Evolutionary conservation across 2,329 filamentous ascomycete species (phyloP).

Genomic region (Penicillium hordei): DNA sequence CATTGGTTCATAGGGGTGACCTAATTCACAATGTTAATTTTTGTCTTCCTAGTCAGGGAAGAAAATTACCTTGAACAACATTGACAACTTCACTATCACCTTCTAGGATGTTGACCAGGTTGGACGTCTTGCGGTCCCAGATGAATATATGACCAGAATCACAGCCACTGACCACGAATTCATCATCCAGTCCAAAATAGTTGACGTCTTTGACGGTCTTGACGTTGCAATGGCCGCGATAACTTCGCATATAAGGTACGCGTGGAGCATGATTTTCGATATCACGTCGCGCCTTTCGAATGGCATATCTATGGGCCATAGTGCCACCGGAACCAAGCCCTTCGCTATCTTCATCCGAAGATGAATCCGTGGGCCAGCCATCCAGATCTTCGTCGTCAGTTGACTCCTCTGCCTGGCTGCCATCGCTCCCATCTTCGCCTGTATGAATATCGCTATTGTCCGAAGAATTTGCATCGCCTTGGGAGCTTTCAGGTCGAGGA

Average conservation of each 20-base stretch:
- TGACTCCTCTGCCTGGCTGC: constrained; percentile 18
- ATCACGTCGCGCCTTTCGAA: constrained; percentile 49
- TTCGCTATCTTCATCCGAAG: constrained; percentile 22
- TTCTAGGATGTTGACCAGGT: constrained; percentile 64
- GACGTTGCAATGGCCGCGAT: constrained; percentile 65
- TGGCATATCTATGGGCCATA: constrained; percentile 51
- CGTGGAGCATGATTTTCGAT: constrained; percentile 59
- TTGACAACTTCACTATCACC: constrained; percentile 70
- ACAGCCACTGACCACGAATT: constrained; percentile 67
- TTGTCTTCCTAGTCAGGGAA: not conserved
- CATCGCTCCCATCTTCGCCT: not conserved
- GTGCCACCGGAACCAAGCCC: constrained; percentile 30
- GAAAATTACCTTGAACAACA: constrained; percentile 58
- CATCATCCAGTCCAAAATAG: constrained; percentile 65
- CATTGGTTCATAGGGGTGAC: constrained; percentile 66
- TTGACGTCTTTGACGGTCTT: constrained; percentile 70
- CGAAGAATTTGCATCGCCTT: not conserved
- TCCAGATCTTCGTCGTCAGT: constrained; percentile 10
- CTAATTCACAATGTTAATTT: constrained; percentile 34
- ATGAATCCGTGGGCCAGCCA: not conserved
- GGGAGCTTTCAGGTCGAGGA: not conserved
- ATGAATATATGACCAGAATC: constrained; percentile 69
- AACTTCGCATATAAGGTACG: constrained; percentile 56
- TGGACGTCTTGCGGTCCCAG: constrained; percentile 63
- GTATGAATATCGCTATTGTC: not conserved